phyloP scores from a whole-genome alignment of 192 early-diverging fungal genomes.

The Gamsiella multidivaricata region DNA sequence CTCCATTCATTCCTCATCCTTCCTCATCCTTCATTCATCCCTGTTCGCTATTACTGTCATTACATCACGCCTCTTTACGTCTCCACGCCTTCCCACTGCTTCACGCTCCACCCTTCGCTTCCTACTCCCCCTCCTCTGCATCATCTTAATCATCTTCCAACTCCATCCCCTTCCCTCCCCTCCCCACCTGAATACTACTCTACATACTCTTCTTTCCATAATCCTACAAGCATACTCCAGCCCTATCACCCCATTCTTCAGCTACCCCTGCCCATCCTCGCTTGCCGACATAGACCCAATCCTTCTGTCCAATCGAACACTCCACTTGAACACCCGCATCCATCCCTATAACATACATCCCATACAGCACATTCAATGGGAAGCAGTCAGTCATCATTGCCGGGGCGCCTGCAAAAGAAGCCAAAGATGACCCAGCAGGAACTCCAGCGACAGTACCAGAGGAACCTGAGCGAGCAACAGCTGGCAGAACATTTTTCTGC shows the following conservation, averaged over 20 bases:
- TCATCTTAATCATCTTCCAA: not conserved
- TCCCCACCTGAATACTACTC: not conserved
- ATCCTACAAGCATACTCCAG: no score
- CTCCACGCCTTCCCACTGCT: not conserved
- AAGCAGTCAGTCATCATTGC: conserved; percentile 33
- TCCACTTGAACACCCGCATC: no score
- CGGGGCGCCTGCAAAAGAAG: conserved; percentile 42
- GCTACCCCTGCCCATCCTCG: not conserved
- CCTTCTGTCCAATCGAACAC: no score
- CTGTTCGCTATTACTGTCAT: not conserved
- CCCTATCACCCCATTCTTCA: no score
- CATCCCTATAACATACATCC: not conserved
- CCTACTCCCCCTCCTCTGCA: no score
- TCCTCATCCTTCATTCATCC: not conserved
- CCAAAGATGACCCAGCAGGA: conserved; percentile 45
- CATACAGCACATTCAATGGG: no score
- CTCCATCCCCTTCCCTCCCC: not conserved
- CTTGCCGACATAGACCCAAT: not conserved
- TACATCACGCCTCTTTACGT: not conserved
- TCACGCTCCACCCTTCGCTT: not conserved
- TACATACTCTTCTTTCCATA: not conserved
- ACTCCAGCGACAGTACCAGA: conserved; percentile 44
- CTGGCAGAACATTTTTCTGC: conserved; percentile 34
- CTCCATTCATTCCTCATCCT: not conserved
- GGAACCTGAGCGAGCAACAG: conserved; percentile 51